phyloP scores from a whole-genome alignment of 192 early-diverging fungal genomes.

The Pilaira anomala region DNA sequence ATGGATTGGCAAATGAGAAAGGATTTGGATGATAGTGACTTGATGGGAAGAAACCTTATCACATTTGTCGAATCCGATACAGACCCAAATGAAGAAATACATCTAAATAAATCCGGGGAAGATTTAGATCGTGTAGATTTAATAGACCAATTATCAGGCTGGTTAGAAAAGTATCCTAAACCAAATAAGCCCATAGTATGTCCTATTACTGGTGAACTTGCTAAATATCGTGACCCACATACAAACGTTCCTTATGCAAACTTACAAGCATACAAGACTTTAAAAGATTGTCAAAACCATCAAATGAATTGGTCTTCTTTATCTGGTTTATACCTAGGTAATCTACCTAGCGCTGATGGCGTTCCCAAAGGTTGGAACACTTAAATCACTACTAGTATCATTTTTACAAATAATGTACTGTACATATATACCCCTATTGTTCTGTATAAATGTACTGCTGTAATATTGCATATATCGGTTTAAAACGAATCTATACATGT shows the following conservation, averaged over 20 bases:
- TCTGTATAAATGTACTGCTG: no score
- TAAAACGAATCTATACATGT: no score
- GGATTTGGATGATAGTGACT: slow-evolving; percentile 31
- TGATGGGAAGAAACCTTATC: slow-evolving; percentile 47
- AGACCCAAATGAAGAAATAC: not conserved
- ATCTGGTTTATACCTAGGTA: slow-evolving; percentile 14
- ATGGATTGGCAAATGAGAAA: slow-evolving; percentile 18
- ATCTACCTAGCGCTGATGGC: slow-evolving; percentile 19
- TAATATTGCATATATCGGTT: no score
- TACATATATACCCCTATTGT: no score
- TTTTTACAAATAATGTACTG: no score
- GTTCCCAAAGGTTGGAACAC: slow-evolving; percentile 30
- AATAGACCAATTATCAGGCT: slow-evolving; percentile 19
- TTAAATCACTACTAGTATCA: no score
- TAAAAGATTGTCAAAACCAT: slow-evolving; percentile 45
- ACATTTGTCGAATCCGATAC: slow-evolving; percentile 33
- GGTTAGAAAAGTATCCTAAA: slow-evolving; percentile 22
- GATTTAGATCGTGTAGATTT: slow-evolving; percentile 28
- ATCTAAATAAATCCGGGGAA: slow-evolving; percentile 10
- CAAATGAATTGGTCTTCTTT: slow-evolving; percentile 53
- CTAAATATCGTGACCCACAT: slow-evolving; percentile 57
- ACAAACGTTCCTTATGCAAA: slow-evolving; percentile 61
- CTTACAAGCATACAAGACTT: slow-evolving; percentile 50
- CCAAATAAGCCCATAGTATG: slow-evolving; percentile 40
- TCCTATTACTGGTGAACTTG: slow-evolving; percentile 58